Percentiles rank a stretch among this genome's conserved stretches.
phyloP scores from a whole-genome alignment of 1,139 yeast species.

The Candida frijolesensis region DNA sequence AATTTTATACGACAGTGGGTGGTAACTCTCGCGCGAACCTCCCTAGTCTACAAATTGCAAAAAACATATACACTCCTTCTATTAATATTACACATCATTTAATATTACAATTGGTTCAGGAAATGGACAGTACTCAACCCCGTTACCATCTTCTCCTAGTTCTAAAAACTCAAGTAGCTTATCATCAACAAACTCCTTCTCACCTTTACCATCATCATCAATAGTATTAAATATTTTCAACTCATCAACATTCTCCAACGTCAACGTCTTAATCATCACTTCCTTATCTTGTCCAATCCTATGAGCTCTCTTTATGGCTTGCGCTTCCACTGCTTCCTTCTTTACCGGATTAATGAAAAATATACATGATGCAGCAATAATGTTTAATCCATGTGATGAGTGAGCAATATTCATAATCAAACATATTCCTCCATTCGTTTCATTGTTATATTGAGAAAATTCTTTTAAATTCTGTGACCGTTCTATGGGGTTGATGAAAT shows the following conservation, averaged over 20 bases:
- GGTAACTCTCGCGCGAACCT: neutral
- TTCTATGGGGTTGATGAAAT: slow-evolving; percentile 52
- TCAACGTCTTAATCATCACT: slow-evolving; percentile 1
- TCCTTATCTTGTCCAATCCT: slow-evolving; percentile 14
- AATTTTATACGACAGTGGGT: neutral
- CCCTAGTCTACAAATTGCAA: neutral
- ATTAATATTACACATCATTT: neutral
- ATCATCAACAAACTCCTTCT: neutral
- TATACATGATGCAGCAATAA: slow-evolving; percentile 67
- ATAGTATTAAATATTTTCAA: slow-evolving; percentile 1
- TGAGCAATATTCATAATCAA: slow-evolving; percentile 67
- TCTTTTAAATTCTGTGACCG: slow-evolving; percentile 56
- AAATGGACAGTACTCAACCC: slow-evolving; percentile 1
- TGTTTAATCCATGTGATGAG: slow-evolving; percentile 73
- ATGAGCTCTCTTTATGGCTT: slow-evolving; percentile 16
- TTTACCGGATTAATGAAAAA: slow-evolving; percentile 72
- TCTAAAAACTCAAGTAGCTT: slow-evolving; percentile 3
- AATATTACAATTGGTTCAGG: neutral
- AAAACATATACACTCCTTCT: neutral
- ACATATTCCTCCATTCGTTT: slow-evolving; percentile 46
- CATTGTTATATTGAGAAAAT: slow-evolving; percentile 44
- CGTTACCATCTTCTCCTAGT: neutral
- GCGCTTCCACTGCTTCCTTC: slow-evolving; percentile 62
- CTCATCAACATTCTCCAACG: slow-evolving; percentile 2
- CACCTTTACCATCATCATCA: neutral